phyloP scores from a whole-genome alignment of 495 filamentous ascomycete genomes.

The Stereocaulon alpinum region DNA sequence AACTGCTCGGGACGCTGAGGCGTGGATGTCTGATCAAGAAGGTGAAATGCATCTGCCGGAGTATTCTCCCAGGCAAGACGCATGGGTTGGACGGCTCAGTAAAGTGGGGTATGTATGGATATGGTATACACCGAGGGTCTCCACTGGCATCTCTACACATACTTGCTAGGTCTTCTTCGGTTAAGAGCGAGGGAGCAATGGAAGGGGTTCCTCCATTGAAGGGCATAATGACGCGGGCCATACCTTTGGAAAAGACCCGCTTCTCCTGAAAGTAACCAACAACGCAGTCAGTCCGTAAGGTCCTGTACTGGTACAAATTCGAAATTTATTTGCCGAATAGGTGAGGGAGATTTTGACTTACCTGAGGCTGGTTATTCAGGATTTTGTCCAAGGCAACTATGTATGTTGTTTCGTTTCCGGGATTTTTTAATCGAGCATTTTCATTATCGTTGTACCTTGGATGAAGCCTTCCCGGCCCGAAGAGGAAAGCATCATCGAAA shows the following conservation, averaged over 20 bases:
- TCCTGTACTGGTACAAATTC: background rate
- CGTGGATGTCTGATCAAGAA: constrained; percentile 11
- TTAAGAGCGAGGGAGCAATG: constrained; percentile 7
- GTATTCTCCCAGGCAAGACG: constrained; percentile 2
- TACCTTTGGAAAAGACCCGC: constrained; percentile 14
- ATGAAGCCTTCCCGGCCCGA: constrained; percentile 10
- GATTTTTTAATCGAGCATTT: too few relatives aligned
- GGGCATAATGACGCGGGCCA: constrained; percentile 9
- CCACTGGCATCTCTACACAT: too few relatives aligned
- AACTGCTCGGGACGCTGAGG: constrained; percentile 4
- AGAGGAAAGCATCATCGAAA: constrained; percentile 14
- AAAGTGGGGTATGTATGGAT: background rate
- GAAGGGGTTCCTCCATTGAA: background rate
- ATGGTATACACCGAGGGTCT: too few relatives aligned
- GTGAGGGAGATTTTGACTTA: background rate
- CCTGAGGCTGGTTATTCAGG: background rate
- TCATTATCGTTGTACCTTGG: background rate
- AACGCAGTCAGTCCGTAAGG: background rate
- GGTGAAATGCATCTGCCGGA: constrained; percentile 9
- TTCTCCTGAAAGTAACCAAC: background rate
- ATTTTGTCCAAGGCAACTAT: constrained; percentile 3
- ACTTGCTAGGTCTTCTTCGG: too few relatives aligned
- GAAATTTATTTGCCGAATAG: background rate
- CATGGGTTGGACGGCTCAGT: constrained; percentile 6
- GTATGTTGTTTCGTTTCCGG: background rate